Conservation (phyloP, 192 early-diverging fungal genomes). For the Umbelopsis isabellina region DNA sequence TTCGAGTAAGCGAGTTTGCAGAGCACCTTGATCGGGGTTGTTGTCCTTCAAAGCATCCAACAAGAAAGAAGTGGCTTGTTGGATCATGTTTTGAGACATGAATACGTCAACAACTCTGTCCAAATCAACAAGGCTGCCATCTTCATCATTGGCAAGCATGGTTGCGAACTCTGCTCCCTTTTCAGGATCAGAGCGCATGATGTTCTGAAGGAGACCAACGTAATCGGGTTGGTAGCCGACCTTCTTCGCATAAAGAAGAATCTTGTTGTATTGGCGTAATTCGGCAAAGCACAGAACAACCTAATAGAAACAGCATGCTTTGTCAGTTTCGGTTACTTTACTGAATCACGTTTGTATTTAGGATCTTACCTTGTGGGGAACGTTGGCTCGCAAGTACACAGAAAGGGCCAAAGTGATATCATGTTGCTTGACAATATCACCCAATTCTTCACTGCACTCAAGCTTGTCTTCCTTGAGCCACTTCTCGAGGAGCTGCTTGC, state of each 20-base stretch:
- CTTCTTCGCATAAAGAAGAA: conserved; percentile 93
- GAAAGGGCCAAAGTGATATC: conserved; percentile 92
- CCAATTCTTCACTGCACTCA: conserved; percentile 97
- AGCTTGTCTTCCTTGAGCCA: conserved; percentile 99
- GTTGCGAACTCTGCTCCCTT: conserved; percentile 94
- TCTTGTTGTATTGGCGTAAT: conserved; percentile 94
- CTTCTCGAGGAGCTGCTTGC: conserved; percentile 94
- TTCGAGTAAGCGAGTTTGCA: conserved; percentile 95
- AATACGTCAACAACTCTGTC: conserved; percentile 94
- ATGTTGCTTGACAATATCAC: conserved; percentile 93
- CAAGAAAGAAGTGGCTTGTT: conserved; percentile 96
- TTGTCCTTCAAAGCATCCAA: conserved; percentile 96
- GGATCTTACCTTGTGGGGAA: conserved; percentile 78
- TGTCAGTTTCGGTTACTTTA: background rate
- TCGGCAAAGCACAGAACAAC: conserved; percentile 97
- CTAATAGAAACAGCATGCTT: conserved; percentile 24
- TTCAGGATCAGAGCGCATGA: conserved; percentile 90
- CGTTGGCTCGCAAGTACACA: conserved; percentile 93
- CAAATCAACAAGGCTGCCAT: conserved; percentile 78
- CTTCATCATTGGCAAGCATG: conserved; percentile 81
- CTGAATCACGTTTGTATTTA: background rate
- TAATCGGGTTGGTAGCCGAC: conserved; percentile 95
- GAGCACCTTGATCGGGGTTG: conserved; percentile 84
- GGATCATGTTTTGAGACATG: conserved; percentile 87
- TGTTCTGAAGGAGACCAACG: conserved; percentile 83